These are phyloP conservation scores for Sclerospora graminicola DNA, from an alignment of 352 stramenopile genomes.

Conservation along the genomic window DNA sequence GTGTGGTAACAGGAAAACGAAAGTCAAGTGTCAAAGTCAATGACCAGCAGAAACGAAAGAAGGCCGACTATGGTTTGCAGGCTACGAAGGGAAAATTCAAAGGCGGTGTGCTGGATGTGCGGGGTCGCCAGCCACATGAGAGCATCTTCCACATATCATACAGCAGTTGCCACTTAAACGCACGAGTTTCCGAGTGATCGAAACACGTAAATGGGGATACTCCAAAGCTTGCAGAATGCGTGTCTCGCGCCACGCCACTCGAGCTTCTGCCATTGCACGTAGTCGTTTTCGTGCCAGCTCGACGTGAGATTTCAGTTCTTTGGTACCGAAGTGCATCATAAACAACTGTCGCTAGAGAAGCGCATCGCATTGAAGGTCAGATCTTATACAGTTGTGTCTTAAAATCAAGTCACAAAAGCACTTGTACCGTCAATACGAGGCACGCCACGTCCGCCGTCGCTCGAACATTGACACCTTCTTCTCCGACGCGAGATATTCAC, in stretches of 20 bases:
- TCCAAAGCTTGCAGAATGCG: conserved; percentile 56
- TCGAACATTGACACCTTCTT: conserved; percentile 54
- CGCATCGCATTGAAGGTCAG: too few relatives aligned
- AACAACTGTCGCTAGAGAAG: conserved; percentile 52
- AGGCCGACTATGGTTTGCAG: too few relatives aligned
- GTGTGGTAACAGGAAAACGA: too few relatives aligned
- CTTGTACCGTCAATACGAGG: conserved; percentile 64
- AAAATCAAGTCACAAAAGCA: conserved; percentile 1
- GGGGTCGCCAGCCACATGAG: too few relatives aligned
- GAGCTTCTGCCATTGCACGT: conserved; percentile 35
- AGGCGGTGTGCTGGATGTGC: too few relatives aligned
- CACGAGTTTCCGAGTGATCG: conserved; percentile 80
- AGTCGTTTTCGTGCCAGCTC: conserved; percentile 42
- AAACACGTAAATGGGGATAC: conserved; percentile 58
- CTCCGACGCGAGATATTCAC: conserved; percentile 66
- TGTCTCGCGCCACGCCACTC: conserved; percentile 66
- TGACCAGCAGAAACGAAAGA: too few relatives aligned
- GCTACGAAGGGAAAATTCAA: too few relatives aligned
- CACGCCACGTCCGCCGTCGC: conserved; percentile 59
- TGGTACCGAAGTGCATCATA: conserved; percentile 56
- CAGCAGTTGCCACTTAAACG: too few relatives aligned
- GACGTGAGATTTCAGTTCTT: conserved; percentile 47
- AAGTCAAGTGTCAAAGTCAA: too few relatives aligned
- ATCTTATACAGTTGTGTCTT: too few relatives aligned
- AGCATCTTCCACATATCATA: too few relatives aligned